Evolutionary conservation across 176 grass and related monocot species (phyloP), one percentile per base, ranked within the genome.

Genomic region (Raddia guianensis): DNA sequence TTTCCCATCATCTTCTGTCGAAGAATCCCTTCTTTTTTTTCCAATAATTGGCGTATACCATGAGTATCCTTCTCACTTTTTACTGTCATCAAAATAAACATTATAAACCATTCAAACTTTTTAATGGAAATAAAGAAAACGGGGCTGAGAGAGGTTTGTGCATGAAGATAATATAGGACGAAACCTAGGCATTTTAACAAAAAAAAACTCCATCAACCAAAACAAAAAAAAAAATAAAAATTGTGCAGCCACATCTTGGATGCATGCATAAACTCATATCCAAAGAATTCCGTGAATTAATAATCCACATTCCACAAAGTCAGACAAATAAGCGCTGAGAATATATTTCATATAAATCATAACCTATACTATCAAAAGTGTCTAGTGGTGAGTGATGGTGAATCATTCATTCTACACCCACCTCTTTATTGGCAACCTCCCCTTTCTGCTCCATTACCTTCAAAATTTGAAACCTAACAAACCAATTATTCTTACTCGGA

Each of bases 1-100:
- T 98, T 98, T 14, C 95, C 95, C 95, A 94, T 98, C 90, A 98
- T 98, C 64, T 98, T 98, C 68, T 98, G 95, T 58, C 95, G 90
- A 59, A 98, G 79, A 58, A 98, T 87, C 72, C 95, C 95, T n/a
- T 83, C 75, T 80, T 98, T 98, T 62, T 98, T 98, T 80, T 98
- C 95, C 77, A 98, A 77, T 15, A 91, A 64, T 60, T 98, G 95
- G 0, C 95, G 90, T 75, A 94, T 87, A 50, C 95, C 95, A 70
- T 80, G 89, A 70, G 65, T 54, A 70, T 85, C 84, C 56, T 87
- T 98, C 50, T 85, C 90, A 2, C 60, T 92, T 87, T 74, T 92
- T 52, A 15, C 92, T 98, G 90, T 50, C 51, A 83, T 73, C 72
- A 81, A 73, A 67, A 85, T 75, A 54, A 83, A 88, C 51, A 91